phyloP scores from a whole-genome alignment of 208 protist species.

The Balamuthia mandrillaris region DNA sequence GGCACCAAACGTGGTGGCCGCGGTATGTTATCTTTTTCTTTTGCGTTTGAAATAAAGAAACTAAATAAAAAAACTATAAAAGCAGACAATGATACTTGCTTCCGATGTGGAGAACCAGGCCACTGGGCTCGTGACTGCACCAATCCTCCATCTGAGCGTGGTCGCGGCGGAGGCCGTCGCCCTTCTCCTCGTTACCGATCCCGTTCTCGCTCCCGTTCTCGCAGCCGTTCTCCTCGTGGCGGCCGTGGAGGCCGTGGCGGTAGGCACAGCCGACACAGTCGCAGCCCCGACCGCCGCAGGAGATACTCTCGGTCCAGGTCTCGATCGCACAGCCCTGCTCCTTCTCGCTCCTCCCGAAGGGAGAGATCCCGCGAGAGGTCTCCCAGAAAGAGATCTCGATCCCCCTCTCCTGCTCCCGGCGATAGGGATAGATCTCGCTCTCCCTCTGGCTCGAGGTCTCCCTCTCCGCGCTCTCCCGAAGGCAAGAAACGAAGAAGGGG shows the following conservation, averaged over 20 bases:
- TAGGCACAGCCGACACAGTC: background rate
- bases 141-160: background rate
- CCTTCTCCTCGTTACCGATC: no score
- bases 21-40: background rate
- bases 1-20: background rate
- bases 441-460: background rate
- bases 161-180: background rate
- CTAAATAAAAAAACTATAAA: background rate
- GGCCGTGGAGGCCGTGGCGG: background rate
- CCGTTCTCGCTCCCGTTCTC: no score
- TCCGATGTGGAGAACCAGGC: conserved; percentile 11
- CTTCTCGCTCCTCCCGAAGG: background rate
- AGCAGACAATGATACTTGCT: conserved; percentile 17
- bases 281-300: background rate
- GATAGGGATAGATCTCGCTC: background rate
- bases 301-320: background rate
- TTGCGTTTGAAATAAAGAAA: background rate
- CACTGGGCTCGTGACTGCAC: conserved; percentile 30
- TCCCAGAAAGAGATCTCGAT: conserved; percentile 8
- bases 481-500: no score
- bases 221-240: no score
- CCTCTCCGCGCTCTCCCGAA: no score
- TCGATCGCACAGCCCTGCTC: background rate
- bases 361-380: background rate
- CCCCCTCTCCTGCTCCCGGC: no score